phyloP scores from a whole-genome alignment of 345 rosid species.

The Moricandia moricandioides region DNA sequence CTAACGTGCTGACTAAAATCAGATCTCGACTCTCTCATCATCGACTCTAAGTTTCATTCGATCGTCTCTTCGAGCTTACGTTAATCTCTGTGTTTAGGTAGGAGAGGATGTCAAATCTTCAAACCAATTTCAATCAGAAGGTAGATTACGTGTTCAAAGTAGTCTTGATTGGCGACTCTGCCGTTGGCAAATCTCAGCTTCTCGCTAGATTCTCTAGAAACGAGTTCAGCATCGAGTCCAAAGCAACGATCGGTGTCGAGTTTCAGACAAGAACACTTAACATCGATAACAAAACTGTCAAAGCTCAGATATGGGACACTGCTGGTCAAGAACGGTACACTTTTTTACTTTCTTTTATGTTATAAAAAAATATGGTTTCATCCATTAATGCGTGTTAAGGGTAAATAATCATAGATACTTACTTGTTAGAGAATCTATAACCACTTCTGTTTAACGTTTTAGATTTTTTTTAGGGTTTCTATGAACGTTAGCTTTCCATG shows the following conservation, averaged over 20 bases:
- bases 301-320: slow-evolving; percentile 81
- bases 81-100: not conserved
- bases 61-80: not conserved
- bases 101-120: slow-evolving; percentile 39
- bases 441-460: not conserved
- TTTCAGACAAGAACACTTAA: slow-evolving; percentile 58
- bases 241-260: slow-evolving; percentile 72
- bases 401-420: too few relatives aligned
- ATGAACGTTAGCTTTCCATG: not conserved
- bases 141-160: slow-evolving; percentile 68
- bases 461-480: not conserved
- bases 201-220: slow-evolving; percentile 62
- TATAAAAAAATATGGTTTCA: not conserved
- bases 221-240: slow-evolving; percentile 61
- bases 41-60: not conserved
- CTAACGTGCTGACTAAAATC: slow-evolving; percentile 2
- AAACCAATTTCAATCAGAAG: slow-evolving; percentile 48
- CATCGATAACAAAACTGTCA: slow-evolving; percentile 57
- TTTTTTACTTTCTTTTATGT: not conserved
- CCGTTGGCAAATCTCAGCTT: slow-evolving; percentile 75
- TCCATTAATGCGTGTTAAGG: not conserved
- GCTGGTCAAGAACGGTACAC: slow-evolving; percentile 74
- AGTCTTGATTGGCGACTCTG: slow-evolving; percentile 67
- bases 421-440: not conserved
- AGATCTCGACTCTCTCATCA: slow-evolving; percentile 4